A percentile compares a stretch with the other conserved stretches of the same genome.
Conservation (phyloP, 1,284 basidiomycete species). For the Heimioporus punctisporus region DNA sequence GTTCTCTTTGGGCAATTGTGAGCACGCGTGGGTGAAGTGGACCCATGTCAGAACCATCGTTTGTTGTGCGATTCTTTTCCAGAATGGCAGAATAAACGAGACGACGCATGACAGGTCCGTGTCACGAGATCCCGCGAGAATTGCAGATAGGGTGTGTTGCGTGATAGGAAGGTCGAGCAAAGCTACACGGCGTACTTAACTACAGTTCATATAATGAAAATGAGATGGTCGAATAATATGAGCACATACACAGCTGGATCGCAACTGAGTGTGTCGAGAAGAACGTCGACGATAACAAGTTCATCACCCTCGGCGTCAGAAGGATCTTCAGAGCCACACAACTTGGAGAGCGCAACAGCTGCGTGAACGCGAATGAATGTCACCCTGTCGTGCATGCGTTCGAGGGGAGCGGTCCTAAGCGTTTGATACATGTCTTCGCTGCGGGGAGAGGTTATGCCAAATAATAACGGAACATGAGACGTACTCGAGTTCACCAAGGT, state of each 20-base stretch:
- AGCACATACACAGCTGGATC: slow-evolving; percentile 81
- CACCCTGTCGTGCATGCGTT: slow-evolving; percentile 79
- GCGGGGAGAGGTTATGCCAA: not conserved
- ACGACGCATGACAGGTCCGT: slow-evolving; percentile 82
- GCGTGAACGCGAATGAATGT: too few species aligned
- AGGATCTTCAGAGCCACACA: slow-evolving; percentile 78
- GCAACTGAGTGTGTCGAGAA: slow-evolving; percentile 74
- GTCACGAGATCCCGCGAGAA: slow-evolving; percentile 87
- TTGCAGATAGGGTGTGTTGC: slow-evolving; percentile 58
- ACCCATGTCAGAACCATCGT: slow-evolving; percentile 40
- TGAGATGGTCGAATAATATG: not conserved
- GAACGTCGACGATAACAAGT: slow-evolving; percentile 63
- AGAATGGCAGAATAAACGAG: slow-evolving; percentile 79
- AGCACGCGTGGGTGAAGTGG: too few species aligned
- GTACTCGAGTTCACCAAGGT: too few species aligned
- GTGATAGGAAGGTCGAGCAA: slow-evolving; percentile 80
- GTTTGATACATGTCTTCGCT: slow-evolving; percentile 84
- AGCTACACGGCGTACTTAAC: slow-evolving; percentile 90
- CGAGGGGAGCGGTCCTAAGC: slow-evolving; percentile 71
- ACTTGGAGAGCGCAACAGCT: too few species aligned
- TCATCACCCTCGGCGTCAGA: slow-evolving; percentile 70
- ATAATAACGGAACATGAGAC: slow-evolving; percentile 21
- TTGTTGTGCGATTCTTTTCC: slow-evolving; percentile 23
- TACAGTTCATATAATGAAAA: slow-evolving; percentile 32
- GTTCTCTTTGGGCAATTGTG: too few species aligned